Evolutionary conservation across 768 basidiomycete genomes (phyloP), one percentile per base, ranked within the genome.

Genomic region (Tylopilus sp.): DNA sequence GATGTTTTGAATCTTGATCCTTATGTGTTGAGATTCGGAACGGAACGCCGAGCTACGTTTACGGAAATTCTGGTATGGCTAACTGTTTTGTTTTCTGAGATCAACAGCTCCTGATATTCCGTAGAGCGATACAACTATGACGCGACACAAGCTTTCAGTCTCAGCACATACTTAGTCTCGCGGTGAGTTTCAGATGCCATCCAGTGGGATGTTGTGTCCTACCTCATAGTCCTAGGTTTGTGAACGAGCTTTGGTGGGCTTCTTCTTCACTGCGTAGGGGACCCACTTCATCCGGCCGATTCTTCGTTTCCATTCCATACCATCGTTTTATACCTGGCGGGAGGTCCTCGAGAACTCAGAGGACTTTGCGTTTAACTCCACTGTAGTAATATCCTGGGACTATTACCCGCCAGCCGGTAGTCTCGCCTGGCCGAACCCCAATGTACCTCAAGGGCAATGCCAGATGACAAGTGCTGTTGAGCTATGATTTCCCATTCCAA

Each of bases 311-410:
- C 81, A 82, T 61, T 82, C 81, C 0, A 79, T 81, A 76, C 81
- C 81, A 5, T 82, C 80, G 1, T 79, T 82, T 65, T 82, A 80
- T 53, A 76, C 69, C 46, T 83, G 81, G 81, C 72, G 81, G 57
- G 79, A 82, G 57, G 81, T 79, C 2, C 73, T 82, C 4, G 56
- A 63, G 20, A 73, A 74, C 4, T 71, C 75, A 0, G 75, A 73
- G 9, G 80, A 81, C 57, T 82, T 80, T 64, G 69, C 69, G 22
- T 82, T 82, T 68, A 81, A 82, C 63, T 80, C 79, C 0, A 78
- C 77, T 0, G 79, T 78, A 8, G 80, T 82, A 6, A 69, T 73
- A 56, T 79, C 80, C 9, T 73, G 80, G 31, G 78, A 81, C 46
- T 80, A 81, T 51, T 81, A 82, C 55, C 76, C 77, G 15, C 77